Base-by-base conservation (phyloP, 352 stramenopile species). In the Pythium phragmitis region DNA sequence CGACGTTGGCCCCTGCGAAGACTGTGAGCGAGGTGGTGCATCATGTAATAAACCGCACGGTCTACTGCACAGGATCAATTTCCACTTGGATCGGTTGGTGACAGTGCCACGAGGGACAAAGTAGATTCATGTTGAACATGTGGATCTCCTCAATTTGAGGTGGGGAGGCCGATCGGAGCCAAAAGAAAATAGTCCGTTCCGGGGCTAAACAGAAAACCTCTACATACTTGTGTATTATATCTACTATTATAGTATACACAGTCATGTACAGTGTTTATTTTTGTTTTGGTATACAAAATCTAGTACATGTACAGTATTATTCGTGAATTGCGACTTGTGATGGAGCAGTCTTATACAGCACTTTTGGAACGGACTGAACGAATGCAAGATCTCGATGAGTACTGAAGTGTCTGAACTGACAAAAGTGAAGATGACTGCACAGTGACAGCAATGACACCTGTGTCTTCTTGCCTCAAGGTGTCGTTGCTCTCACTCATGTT, bases 131-230 rank as follows among this genome's bases (percentile, higher is more conserved):
- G 37, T 42, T 42, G 37, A 42, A 30, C 26, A 30, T 30, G 26
- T 30, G 26, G 26, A 30, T 30, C 26, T 30, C 26, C 26, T 42
- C 9, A 9, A 1, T 12, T 17, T 42, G 37, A 4, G 37, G 37
- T 42, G 37, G 11, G 14, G 14, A 12, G 37, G 7, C 37, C 14
- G 26, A 36, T 53, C 26, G 47, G 47, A 53, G 14, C 47, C 23
- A 53, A 53, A 37, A 53, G 47, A 53, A 51, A 53, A 53, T 19
- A 21, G 21, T 21, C 21, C 21, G 21, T 21, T 21, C 21, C 21
- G 21, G 21, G 21, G 21, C 21, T 21, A 1, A 21, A 21, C 21
- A 21, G 21, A 21, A 21, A 21, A 21, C 0, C 21, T 21, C 0
- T 0, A 21, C 21, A 21, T 21, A 21, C 21, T 21, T 21, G 21